These are phyloP conservation scores for Pythium dissotocum DNA, from an alignment of 352 stramenopile genomes.

Conservation along the genomic window DNA sequence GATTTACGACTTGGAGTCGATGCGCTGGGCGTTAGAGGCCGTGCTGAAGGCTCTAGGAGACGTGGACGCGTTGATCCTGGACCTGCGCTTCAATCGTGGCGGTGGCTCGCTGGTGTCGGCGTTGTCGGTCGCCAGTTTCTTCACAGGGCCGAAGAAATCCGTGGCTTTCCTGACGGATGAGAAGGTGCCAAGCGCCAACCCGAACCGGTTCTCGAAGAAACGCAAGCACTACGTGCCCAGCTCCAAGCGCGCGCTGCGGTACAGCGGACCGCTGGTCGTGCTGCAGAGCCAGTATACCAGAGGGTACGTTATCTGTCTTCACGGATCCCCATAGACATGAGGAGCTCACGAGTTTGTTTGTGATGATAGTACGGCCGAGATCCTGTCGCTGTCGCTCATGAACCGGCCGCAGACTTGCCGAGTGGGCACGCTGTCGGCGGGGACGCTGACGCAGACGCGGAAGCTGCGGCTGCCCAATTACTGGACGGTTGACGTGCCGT, in stretches of 20 bases:
- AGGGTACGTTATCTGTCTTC: constrained; percentile 40
- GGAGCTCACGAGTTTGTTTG: constrained; percentile 1
- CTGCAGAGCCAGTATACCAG: constrained; percentile 78
- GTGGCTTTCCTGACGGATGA: constrained; percentile 74
- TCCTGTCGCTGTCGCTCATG: constrained; percentile 70
- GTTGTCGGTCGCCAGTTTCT: constrained; percentile 74
- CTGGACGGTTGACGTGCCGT: constrained; percentile 80
- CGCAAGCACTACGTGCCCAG: constrained; percentile 69
- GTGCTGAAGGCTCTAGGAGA: constrained; percentile 65
- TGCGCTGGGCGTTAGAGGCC: constrained; percentile 85
- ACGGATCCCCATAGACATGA: neutral
- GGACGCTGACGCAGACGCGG: constrained; percentile 59
- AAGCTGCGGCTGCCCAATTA: constrained; percentile 79
- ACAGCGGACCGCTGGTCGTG: constrained; percentile 65
- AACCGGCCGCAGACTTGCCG: constrained; percentile 59
- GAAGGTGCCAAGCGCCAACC: constrained; percentile 40
- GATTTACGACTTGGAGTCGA: constrained; percentile 85
- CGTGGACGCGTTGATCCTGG: constrained; percentile 71
- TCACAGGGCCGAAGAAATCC: constrained; percentile 44
- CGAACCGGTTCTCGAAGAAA: constrained; percentile 46
- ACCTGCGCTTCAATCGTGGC: constrained; percentile 75
- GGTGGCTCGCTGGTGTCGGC: constrained; percentile 64
- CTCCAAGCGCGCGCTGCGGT: constrained; percentile 53
- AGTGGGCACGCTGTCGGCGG: constrained; percentile 57
- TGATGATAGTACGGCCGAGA: constrained; percentile 47